Conservation (phyloP, 129 eudicot species). For the Pittosporum tobira region DNA sequence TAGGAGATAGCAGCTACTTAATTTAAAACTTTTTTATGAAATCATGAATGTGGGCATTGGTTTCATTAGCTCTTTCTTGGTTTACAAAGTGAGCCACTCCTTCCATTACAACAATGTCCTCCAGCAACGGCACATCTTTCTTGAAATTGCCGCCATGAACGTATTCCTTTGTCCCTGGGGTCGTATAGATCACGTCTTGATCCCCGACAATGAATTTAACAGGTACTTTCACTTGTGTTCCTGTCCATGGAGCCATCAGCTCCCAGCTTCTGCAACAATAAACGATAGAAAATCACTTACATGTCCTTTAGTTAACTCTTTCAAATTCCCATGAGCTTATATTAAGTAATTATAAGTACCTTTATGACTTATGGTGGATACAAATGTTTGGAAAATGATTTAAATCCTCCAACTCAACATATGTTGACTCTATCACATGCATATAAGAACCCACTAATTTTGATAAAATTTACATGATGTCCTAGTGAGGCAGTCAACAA, state of each 20-base stretch:
- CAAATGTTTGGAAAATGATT: no score
- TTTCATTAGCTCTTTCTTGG: constrained; percentile 62
- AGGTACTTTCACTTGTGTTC: constrained; percentile 48
- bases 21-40: constrained; percentile 48
- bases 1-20: background rate
- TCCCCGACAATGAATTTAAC: constrained; percentile 61
- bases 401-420: no score
- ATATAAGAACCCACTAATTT: no score
- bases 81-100: constrained; percentile 78
- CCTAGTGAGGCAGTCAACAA: no score
- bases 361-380: no score
- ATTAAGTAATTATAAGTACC: no score
- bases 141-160: constrained; percentile 69
- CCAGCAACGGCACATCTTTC: constrained; percentile 67
- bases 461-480: no score
- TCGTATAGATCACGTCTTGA: constrained; percentile 62
- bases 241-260: constrained; percentile 69
- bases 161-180: constrained; percentile 77
- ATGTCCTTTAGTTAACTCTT: background rate
- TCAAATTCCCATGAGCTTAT: background rate
- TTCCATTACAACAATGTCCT: constrained; percentile 56
- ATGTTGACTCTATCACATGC: no score
- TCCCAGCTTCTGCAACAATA: constrained; percentile 61
- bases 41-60: constrained; percentile 41
- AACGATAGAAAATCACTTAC: background rate